Percentiles rank a stretch among this genome's conserved stretches.
These are phyloP conservation scores for Boletus tylopilopsis DNA, from an alignment of 768 basidiomycete genomes.

Conservation along the genomic window DNA sequence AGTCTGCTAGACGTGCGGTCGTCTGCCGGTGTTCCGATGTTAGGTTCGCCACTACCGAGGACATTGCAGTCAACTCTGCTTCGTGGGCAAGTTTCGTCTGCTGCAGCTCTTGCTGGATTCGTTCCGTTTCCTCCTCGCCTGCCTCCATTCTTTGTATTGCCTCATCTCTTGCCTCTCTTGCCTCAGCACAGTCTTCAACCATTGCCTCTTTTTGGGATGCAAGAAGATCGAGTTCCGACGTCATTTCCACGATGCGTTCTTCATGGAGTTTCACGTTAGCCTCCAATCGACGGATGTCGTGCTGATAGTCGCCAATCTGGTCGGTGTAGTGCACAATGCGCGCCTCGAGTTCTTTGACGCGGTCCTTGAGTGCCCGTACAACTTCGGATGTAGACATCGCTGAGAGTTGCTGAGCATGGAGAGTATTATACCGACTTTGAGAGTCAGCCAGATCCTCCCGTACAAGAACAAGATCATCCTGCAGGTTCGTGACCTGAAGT, in stretches of 20 bases:
- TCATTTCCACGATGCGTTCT: conserved; percentile 69
- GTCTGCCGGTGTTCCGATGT: conserved; percentile 30
- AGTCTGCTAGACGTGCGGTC: conserved; percentile 10
- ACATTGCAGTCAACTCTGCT: conserved; percentile 34
- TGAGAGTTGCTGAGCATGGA: conserved; percentile 66
- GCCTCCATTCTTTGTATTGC: conserved; percentile 53
- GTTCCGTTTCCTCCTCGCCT: conserved; percentile 62
- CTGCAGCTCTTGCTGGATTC: conserved; percentile 29
- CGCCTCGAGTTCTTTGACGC: conserved; percentile 65
- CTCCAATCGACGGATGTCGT: conserved; percentile 74
- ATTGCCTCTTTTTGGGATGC: conserved; percentile 70
- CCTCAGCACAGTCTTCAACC: conserved; percentile 81
- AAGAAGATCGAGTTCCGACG: conserved; percentile 61
- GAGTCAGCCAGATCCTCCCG: conserved; percentile 53
- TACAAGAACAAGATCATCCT: conserved; percentile 49
- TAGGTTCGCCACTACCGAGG: conserved; percentile 38
- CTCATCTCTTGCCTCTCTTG: conserved; percentile 67
- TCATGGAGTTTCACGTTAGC: conserved; percentile 72
- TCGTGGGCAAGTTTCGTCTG: conserved; percentile 27
- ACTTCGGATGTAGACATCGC: conserved; percentile 57
- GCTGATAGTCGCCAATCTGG: conserved; percentile 74
- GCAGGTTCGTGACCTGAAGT: conserved; percentile 63
- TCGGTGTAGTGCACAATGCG: conserved; percentile 65
- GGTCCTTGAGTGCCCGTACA: conserved; percentile 51
- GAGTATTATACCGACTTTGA: conserved; percentile 56